A percentile compares a stretch with the other conserved stretches of the same genome.
Conservation (phyloP, 805 yeast genomes). For the Lachancea waltii region DNA sequence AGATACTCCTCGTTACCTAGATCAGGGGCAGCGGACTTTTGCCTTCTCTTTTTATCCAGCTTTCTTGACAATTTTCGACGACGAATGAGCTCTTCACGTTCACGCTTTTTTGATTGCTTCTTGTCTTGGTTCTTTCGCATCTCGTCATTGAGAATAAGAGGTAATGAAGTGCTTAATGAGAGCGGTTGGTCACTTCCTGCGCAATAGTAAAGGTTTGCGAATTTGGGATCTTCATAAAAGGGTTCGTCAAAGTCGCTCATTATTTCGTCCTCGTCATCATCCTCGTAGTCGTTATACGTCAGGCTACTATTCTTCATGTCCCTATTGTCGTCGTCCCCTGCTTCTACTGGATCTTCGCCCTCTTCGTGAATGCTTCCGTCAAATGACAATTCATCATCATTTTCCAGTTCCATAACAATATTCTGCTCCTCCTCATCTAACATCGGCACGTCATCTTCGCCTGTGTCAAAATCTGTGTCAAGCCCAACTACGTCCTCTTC, state of each 20-base stretch:
- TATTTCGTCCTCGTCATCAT: slow-evolving; percentile 30
- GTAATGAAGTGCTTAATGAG: slow-evolving; percentile 30
- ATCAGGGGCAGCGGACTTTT: slow-evolving; percentile 35
- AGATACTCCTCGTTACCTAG: slow-evolving; percentile 31
- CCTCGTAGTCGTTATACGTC: slow-evolving; percentile 13
- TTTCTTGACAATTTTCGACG: slow-evolving; percentile 26
- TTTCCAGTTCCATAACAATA: slow-evolving; percentile 26
- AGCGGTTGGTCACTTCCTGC: slow-evolving; percentile 30
- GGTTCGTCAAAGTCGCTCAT: slow-evolving; percentile 35
- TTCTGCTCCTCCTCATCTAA: slow-evolving; percentile 30
- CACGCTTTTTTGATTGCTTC: slow-evolving; percentile 26
- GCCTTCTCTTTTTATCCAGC: slow-evolving; percentile 18
- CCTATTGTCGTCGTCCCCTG: slow-evolving; percentile 16
- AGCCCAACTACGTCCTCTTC: slow-evolving; percentile 30
- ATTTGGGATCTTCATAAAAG: slow-evolving; percentile 37
- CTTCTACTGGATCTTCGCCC: slow-evolving; percentile 27
- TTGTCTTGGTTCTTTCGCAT: slow-evolving; percentile 22
- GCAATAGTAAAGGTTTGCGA: slow-evolving; percentile 30
- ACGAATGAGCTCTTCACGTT: slow-evolving; percentile 26
- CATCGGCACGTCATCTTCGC: slow-evolving; percentile 29
- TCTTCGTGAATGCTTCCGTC: slow-evolving; percentile 32
- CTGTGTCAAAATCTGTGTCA: slow-evolving; percentile 29
- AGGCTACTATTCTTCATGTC: slow-evolving; percentile 2
- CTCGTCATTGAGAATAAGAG: slow-evolving; percentile 29
- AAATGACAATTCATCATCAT: slow-evolving; percentile 29